A percentile compares a stretch with the other conserved stretches of the same genome.
phyloP scores from a whole-genome alignment of 2,329 filamentous ascomycete genomes.

The Penicillium oxalicum region DNA sequence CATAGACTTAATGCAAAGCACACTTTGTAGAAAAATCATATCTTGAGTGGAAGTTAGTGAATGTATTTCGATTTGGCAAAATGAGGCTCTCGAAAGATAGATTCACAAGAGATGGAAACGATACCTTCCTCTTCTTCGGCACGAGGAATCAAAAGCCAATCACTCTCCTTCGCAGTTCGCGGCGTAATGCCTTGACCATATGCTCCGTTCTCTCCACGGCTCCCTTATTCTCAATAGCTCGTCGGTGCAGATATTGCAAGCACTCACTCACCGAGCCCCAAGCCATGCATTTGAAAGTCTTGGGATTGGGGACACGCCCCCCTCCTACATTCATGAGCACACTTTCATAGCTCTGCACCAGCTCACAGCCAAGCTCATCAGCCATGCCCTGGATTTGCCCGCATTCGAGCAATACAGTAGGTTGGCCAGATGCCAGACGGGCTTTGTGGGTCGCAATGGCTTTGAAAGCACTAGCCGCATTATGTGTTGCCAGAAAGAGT shows the following conservation, averaged over 20 bases:
- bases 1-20: too few relatives aligned
- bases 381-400: conserved; percentile 87
- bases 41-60: too few relatives aligned
- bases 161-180: conserved; percentile 53
- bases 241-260: conserved; percentile 50
- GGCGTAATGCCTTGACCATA: conserved; percentile 58
- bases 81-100: too few relatives aligned
- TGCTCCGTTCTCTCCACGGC: conserved; percentile 59
- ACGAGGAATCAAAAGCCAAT: conserved; percentile 6
- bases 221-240: conserved; percentile 66
- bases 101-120: too few relatives aligned
- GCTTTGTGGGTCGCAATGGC: conserved; percentile 34
- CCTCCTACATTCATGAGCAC: conserved; percentile 9
- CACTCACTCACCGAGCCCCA: conserved; percentile 52
- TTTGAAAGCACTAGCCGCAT: conserved; percentile 41
- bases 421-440: conserved; percentile 37
- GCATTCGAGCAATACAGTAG: conserved; percentile 46
- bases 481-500: conserved; percentile 51
- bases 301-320: conserved; percentile 33
- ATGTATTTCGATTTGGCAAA: too few relatives aligned
- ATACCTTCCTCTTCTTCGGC: too few relatives aligned
- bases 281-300: conserved; percentile 49
- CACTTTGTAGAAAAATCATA: too few relatives aligned
- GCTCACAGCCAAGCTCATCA: conserved; percentile 65
- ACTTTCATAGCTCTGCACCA: conserved; percentile 33